phyloP scores from a whole-genome alignment of 129 eudicot genomes.

The Deinandra increscens region DNA sequence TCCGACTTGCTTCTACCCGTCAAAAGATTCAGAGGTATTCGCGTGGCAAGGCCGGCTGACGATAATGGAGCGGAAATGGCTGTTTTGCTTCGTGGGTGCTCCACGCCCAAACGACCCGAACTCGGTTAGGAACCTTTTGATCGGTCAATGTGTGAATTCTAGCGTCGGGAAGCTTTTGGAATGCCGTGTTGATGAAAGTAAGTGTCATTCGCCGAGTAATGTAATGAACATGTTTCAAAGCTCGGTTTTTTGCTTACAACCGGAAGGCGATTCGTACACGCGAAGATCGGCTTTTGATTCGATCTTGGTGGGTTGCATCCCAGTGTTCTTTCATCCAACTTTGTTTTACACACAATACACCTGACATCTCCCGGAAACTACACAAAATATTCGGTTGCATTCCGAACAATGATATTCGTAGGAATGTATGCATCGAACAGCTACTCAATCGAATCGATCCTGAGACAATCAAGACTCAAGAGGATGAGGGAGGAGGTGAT shows the following conservation, averaged over 20 bases:
- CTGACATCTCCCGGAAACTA: slow-evolving; percentile 16
- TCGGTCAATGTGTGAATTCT: slow-evolving; percentile 53
- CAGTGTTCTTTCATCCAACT: slow-evolving; percentile 12
- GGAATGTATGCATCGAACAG: slow-evolving; percentile 15
- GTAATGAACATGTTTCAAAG: too few relatives aligned
- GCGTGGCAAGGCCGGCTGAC: slow-evolving; percentile 44
- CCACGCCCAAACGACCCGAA: slow-evolving; percentile 54
- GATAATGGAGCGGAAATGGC: slow-evolving; percentile 48
- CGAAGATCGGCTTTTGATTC: too few relatives aligned
- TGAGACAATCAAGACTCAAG: not conserved
- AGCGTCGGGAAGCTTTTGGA: slow-evolving; percentile 51
- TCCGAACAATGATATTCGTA: slow-evolving; percentile 9
- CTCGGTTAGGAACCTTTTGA: slow-evolving; percentile 64
- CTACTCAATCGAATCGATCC: not conserved
- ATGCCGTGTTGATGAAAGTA: not conserved
- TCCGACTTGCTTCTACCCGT: slow-evolving; percentile 62
- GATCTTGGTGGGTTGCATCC: too few relatives aligned
- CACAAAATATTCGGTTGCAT: slow-evolving; percentile 1
- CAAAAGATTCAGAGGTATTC: not conserved
- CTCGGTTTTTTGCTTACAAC: too few relatives aligned
- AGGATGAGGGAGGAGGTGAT: slow-evolving; percentile 23
- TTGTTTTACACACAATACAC: slow-evolving; percentile 17
- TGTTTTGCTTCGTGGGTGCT: slow-evolving; percentile 72
- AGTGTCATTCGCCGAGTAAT: too few relatives aligned
- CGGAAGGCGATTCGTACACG: too few relatives aligned